Conservation (phyloP, 805 yeast species). For the Kazachstania bromeliacearum region DNA sequence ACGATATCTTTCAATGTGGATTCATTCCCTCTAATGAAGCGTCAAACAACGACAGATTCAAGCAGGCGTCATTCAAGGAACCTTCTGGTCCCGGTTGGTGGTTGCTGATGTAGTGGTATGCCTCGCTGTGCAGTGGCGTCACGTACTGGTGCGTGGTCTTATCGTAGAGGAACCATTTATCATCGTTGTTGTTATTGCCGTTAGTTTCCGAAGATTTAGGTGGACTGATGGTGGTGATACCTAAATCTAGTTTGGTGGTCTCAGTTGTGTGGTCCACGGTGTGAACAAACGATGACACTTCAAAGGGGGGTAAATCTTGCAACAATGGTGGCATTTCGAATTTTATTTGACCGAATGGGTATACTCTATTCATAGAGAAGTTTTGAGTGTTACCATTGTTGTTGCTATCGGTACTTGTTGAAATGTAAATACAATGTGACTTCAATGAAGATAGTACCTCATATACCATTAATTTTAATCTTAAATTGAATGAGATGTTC, state of each 20-base stretch:
- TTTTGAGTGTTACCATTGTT: background rate
- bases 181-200: background rate
- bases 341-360: background rate
- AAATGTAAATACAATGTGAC: slow-evolving; percentile 19
- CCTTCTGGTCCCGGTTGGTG: slow-evolving; percentile 16
- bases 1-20: slow-evolving; percentile 20
- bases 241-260: background rate
- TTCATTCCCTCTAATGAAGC: slow-evolving; percentile 24
- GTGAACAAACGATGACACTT: slow-evolving; percentile 25
- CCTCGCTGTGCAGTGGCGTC: slow-evolving; percentile 15
- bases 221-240: background rate
- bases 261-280: slow-evolving; percentile 1
- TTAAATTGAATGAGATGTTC: slow-evolving; percentile 20
- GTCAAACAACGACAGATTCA: slow-evolving; percentile 24
- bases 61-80: slow-evolving; percentile 23
- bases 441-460: slow-evolving; percentile 26
- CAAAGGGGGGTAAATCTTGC: slow-evolving; percentile 24
- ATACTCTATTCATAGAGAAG: background rate
- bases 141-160: slow-evolving; percentile 12
- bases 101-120: slow-evolving; percentile 21
- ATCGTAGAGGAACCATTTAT: slow-evolving; percentile 20
- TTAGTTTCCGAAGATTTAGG: background rate
- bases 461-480: slow-evolving; percentile 24
- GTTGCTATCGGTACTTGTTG: slow-evolving; percentile 10
- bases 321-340: slow-evolving; percentile 18